Conservation (phyloP, 192 early-diverging fungal genomes). For the Cetraspora pellucida region DNA sequence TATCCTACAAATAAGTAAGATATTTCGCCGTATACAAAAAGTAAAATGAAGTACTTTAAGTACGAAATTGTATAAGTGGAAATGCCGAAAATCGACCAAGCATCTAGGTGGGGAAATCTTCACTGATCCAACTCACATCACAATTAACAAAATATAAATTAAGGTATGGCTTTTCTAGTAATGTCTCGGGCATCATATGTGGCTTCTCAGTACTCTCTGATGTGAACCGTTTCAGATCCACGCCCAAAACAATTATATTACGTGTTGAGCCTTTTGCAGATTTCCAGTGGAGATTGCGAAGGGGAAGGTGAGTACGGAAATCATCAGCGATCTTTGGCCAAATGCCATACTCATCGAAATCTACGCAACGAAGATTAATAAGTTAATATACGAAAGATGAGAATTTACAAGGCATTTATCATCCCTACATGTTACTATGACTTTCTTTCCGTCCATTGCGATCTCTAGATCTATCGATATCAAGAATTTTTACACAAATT, state of each 20-base stretch:
- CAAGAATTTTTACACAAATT: too few species aligned
- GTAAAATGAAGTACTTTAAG: neutral
- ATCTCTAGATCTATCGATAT: too few species aligned
- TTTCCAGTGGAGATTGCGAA: conserved; percentile 80
- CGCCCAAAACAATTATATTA: conserved; percentile 62
- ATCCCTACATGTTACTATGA: too few species aligned
- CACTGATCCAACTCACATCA: conserved; percentile 62
- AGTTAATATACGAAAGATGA: too few species aligned
- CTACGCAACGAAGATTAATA: conserved; percentile 29
- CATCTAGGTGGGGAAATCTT: neutral
- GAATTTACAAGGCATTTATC: too few species aligned
- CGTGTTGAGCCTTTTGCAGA: conserved; percentile 63
- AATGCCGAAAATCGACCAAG: neutral
- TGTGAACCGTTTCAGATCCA: conserved; percentile 58
- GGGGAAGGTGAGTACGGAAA: conserved; percentile 69
- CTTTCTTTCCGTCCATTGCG: too few species aligned
- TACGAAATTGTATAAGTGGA: neutral
- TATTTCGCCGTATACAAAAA: neutral
- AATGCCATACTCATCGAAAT: conserved; percentile 59
- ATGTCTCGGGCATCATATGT: conserved; percentile 42
- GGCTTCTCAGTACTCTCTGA: conserved; percentile 43
- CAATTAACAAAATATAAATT: conserved; percentile 82
- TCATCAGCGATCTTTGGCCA: conserved; percentile 71
- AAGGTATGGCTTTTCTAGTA: conserved; percentile 64
- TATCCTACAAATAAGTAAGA: conserved; percentile 58